Percentiles rank a stretch among this genome's conserved stretches.
Evolutionary conservation across 345 rosid genomes (phyloP).

Genomic region (Lumnitzera littorea): DNA sequence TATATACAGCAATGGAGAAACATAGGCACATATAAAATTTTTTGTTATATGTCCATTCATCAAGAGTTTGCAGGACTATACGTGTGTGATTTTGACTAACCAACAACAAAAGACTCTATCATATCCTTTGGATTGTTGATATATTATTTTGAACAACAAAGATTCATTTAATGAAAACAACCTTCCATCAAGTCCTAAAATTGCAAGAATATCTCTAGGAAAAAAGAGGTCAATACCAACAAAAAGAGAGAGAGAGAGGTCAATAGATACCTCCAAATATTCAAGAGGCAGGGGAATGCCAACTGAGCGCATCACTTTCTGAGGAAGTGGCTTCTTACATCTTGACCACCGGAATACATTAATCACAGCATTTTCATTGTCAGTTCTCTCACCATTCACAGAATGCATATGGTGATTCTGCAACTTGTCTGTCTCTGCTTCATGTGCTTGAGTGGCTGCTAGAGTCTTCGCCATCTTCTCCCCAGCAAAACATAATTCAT

Average conservation of each 20-base stretch:
- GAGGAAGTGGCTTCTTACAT: constrained; percentile 88
- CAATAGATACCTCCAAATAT: constrained; percentile 63
- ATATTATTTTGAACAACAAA: no score
- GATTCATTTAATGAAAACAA: no score
- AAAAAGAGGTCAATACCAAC: neutral
- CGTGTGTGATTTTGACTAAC: no score
- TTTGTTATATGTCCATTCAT: neutral
- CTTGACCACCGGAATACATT: constrained; percentile 94
- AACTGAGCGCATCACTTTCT: constrained; percentile 73
- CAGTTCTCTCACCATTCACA: constrained; percentile 67
- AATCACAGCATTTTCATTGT: constrained; percentile 46
- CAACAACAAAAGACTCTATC: no score
- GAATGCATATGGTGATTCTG: constrained; percentile 51
- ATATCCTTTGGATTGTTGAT: no score
- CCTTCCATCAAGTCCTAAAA: constrained; percentile 1
- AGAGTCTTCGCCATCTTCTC: constrained; percentile 73
- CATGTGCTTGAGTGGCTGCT: constrained; percentile 38
- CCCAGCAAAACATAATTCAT: constrained; percentile 86
- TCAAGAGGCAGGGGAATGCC: constrained; percentile 91
- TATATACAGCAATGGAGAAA: no score
- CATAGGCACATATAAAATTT: no score
- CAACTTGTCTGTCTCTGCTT: constrained; percentile 57
- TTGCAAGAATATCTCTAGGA: neutral
- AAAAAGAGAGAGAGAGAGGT: neutral
- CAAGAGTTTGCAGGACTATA: neutral